Base-by-base conservation (phyloP, 208 protist species). In the Phytomonas serpens region DNA sequence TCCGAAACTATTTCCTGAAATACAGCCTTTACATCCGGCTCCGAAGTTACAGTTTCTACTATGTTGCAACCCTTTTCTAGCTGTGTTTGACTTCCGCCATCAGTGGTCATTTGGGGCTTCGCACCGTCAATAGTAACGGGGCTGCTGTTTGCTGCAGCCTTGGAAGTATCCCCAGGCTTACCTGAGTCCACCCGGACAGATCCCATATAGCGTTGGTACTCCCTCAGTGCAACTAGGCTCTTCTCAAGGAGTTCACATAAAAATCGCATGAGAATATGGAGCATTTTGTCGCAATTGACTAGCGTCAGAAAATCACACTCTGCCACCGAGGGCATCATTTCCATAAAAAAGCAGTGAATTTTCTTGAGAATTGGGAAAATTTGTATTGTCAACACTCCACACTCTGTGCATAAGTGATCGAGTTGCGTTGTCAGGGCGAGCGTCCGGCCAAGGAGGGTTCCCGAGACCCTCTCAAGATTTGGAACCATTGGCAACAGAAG, bases 401-500 rank as follows among this genome's bases (percentile, higher is more conserved):
- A 70, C 33, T 91, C 80, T 3, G 69, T 83, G 79, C 86, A 92
- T 16, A 84, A 69, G 0, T 83, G 31, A 64, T 96, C 89, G 33
- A 96, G 83, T 31, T 78, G 81, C 0, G 77, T 78, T 10, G 87
- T 92, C 64, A 92, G 79, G n/a, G 72, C 69, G 19, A 96, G 76
- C 38, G 82, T 78, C 62, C 74, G 75, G 19, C 80, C 71, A 36
- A 88, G 71, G 23, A 70, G 79, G 3, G 78, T 86, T 27, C 78
- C 78, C 27, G 82, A 73, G 6, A 74, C 14, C 40, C 40, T 66
- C 70, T 90, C 74, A 34, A 80, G 73, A 42, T 62, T 73, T 16
- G 80, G 66, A 13, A 81, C 76, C 33, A 94, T 84, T n/a, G 84
- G 80, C 65, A 80, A 85, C 5, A 94, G 75, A 66, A 85, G 87